These are phyloP conservation scores for Ottelia alismoides DNA, from an alignment of 106 monocot species.

Conservation along the genomic window DNA sequence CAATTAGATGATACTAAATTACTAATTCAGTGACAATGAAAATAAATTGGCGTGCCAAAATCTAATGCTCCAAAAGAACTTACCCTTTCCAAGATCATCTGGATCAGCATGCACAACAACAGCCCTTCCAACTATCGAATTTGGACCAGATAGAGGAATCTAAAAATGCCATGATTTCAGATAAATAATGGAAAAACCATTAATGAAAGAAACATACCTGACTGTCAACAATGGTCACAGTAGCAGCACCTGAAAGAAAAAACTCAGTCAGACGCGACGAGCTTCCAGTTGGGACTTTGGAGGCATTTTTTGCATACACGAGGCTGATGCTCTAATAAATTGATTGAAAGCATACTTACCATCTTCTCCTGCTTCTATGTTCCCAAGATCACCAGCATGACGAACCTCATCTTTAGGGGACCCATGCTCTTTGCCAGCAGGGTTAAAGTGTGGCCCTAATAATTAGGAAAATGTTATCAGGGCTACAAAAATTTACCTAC, in stretches of 20 bases:
- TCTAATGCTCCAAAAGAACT: too few species aligned
- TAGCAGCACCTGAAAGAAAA: constrained; percentile 43
- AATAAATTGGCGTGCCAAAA: too few species aligned
- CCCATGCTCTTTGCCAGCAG: constrained; percentile 66
- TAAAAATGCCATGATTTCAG: constrained; percentile 1
- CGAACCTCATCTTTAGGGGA: constrained; percentile 64
- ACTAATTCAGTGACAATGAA: too few species aligned
- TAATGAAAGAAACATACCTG: constrained; percentile 28
- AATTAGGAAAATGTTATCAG: background rate
- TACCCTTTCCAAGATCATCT: constrained; percentile 96
- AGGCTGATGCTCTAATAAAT: too few species aligned
- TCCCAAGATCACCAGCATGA: constrained; percentile 91
- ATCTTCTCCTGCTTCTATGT: constrained; percentile 52
- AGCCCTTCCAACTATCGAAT: constrained; percentile 76
- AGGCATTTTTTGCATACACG: too few species aligned
- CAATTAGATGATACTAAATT: too few species aligned
- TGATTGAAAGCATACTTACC: too few species aligned
- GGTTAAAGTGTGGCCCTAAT: constrained; percentile 83
- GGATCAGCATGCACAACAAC: constrained; percentile 97
- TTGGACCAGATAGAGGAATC: constrained; percentile 65
- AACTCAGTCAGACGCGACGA: too few species aligned
- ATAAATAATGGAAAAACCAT: background rate
- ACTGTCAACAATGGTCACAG: constrained; percentile 23
- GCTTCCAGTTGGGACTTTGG: too few species aligned
- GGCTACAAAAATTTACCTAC: background rate